Conservation (phyloP, 1,284 basidiomycete genomes). For the Cryptococcus sp. region DNA sequence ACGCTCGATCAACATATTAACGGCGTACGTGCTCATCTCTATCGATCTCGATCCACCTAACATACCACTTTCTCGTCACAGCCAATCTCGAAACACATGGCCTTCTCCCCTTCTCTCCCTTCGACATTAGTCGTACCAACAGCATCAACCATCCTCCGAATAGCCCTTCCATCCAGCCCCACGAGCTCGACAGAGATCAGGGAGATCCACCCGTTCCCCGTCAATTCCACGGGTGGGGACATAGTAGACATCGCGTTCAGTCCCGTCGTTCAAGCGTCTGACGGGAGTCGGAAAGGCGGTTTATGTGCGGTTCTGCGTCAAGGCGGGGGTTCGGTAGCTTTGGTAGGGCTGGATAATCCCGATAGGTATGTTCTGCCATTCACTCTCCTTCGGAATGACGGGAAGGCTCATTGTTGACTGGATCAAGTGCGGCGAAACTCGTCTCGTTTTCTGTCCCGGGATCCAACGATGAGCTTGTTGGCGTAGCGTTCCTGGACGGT, state of each 20-base stretch:
- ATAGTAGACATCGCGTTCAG: slow-evolving; percentile 18
- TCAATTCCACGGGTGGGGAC: background rate
- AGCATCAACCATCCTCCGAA: slow-evolving; percentile 7
- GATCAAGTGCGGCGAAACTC: slow-evolving; percentile 10
- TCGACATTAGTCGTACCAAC: background rate
- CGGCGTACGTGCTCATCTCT: background rate
- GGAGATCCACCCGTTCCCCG: slow-evolving; percentile 6
- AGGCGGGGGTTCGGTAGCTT: slow-evolving; percentile 7
- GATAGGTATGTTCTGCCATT: slow-evolving; percentile 11
- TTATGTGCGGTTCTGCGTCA: slow-evolving; percentile 13
- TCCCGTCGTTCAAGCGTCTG: slow-evolving; percentile 8
- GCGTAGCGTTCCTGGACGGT: slow-evolving; percentile 23
- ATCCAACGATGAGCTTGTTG: slow-evolving; percentile 6
- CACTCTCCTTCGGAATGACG: background rate
- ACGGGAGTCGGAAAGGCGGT: slow-evolving; percentile 13
- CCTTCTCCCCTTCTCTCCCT: slow-evolving; percentile 13
- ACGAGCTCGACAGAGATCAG: background rate
- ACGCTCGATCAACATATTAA: background rate
- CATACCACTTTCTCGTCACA: background rate
- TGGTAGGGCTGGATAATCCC: slow-evolving; percentile 12
- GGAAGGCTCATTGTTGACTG: background rate
- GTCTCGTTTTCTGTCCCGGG: slow-evolving; percentile 10
- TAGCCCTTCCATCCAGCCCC: slow-evolving; percentile 5
- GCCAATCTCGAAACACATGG: slow-evolving; percentile 11
- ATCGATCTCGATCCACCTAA: background rate